A percentile compares a stretch with the other conserved stretches of the same genome.
These are phyloP conservation scores for Phoma herbarum DNA, from an alignment of 2,329 filamentous ascomycete genomes.

Conservation along the genomic window DNA sequence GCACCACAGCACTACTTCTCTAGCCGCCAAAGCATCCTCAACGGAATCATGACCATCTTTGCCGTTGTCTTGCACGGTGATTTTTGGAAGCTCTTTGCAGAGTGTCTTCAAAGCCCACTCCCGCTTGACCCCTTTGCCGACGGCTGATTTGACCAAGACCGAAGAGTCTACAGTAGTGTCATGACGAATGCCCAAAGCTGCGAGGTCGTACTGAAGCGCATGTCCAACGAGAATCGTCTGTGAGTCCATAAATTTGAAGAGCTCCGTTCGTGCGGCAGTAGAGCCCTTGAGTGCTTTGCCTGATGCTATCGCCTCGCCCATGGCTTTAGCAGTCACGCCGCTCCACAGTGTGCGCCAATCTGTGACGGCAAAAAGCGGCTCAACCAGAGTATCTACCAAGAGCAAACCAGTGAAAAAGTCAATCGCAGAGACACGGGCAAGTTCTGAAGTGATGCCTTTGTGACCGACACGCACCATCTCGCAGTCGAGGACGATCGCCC, in stretches of 20 bases:
- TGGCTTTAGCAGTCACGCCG: conserved; percentile 47
- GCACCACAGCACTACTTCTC: conserved; percentile 20
- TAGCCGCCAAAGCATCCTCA: conserved; percentile 16
- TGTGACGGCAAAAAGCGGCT: conserved; percentile 46
- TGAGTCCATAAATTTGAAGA: conserved; percentile 55
- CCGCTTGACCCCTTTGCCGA: conserved; percentile 22
- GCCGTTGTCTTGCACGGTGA: conserved; percentile 7
- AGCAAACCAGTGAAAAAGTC: conserved; percentile 60
- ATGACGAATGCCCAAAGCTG: conserved; percentile 56
- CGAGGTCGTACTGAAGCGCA: conserved; percentile 56
- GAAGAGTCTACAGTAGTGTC: conserved; percentile 56
- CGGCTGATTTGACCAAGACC: conserved; percentile 53
- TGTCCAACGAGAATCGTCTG: conserved; percentile 62
- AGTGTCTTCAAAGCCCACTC: conserved; percentile 12
- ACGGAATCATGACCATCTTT: conserved; percentile 9
- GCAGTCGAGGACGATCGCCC: conserved; percentile 14
- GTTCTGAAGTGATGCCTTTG: conserved; percentile 24
- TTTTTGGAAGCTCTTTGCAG: conserved; percentile 7
- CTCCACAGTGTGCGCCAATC: conserved; percentile 54
- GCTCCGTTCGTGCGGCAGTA: conserved; percentile 53
- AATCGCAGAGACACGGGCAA: conserved; percentile 53
- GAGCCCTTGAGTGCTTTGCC: conserved; percentile 53
- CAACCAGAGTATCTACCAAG: conserved; percentile 56
- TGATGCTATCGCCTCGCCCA: conserved; percentile 29
- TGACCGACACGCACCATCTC: conserved; percentile 17